phyloP scores from a whole-genome alignment of 2,329 filamentous ascomycete genomes.

The Plectosphaerella cucumerina region DNA sequence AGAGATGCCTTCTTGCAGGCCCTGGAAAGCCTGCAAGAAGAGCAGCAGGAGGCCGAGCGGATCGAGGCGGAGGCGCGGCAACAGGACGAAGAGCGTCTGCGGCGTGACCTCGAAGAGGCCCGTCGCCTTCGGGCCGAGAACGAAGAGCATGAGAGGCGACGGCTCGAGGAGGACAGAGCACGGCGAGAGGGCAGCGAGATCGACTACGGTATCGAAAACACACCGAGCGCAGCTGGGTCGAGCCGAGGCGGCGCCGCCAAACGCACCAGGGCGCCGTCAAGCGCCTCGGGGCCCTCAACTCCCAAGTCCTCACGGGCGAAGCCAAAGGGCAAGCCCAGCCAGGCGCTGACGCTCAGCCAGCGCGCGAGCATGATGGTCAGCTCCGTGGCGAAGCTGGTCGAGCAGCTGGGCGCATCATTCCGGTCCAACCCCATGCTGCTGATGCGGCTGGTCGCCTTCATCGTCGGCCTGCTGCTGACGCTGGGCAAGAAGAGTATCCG shows the following conservation, averaged over 20 bases:
- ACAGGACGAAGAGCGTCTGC: constrained; percentile 52
- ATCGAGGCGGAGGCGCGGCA: constrained; percentile 56
- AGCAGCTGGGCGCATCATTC: constrained; percentile 44
- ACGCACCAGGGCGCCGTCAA: constrained; percentile 21
- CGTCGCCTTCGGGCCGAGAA: constrained; percentile 53
- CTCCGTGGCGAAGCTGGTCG: constrained; percentile 47
- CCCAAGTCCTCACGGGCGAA: constrained; percentile 20
- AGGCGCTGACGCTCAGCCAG: constrained; percentile 34
- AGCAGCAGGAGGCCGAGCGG: constrained; percentile 69
- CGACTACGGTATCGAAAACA: constrained; percentile 65
- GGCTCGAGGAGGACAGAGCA: constrained; percentile 50
- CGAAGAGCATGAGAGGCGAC: constrained; percentile 48
- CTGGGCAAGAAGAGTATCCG: constrained; percentile 72
- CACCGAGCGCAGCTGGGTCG: constrained; percentile 32
- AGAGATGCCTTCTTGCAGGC: constrained; percentile 86
- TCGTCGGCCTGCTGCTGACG: constrained; percentile 73
- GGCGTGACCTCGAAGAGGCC: constrained; percentile 53
- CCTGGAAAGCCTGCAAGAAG: constrained; percentile 77
- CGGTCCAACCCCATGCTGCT: constrained; percentile 54
- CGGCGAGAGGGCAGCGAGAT: constrained; percentile 53
- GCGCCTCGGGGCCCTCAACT: constrained; percentile 22
- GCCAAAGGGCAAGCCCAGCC: constrained; percentile 24
- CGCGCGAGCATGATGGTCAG: constrained; percentile 49
- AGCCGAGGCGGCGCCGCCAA: constrained; percentile 23
- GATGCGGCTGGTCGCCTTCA: constrained; percentile 67